Base-by-base conservation (phyloP, 2,329 filamentous ascomycete species). In the Tolypocladium guangdongense region DNA sequence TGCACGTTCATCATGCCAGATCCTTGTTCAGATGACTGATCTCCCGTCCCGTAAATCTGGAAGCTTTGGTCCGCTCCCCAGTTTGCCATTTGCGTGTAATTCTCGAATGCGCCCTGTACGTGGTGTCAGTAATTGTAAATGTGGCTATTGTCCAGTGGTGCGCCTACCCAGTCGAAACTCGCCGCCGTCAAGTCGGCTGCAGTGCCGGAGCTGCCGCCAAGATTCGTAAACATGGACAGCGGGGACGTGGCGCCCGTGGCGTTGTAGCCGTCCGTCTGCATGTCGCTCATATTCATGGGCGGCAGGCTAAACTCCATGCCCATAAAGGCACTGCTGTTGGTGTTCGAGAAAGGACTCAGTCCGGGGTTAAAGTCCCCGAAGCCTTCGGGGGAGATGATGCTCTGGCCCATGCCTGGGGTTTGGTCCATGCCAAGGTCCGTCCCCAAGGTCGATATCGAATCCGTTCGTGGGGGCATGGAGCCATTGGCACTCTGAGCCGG, bases 91-190 rank as follows among this genome's bases (percentile, higher is more conserved):
- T 83, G 80, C 0, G 79, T 74, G 56, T 77, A 82, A 51, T 74
- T 81, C 55, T 83, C 79, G 49, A 83, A 77, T 14, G 77, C 74
- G 45, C 75, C 74, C 80, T 82, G 51, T 37, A 33, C 10, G 36
- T 39, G 30, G 4, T 11, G 58, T 70, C 56, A 73, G 66, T 53
- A 53, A 7, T 7, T 5, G 30, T 27, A 7, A 2, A 24, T 20
- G 2, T 32, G 27, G 10, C 2, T 7, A 20, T 32, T 11, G 11
- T n/a, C 1, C 27, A 20, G 55, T 6, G 24, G 48, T 45, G 38
- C 12, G 62, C 78, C 65, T 72, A 82, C 80, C 80, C 80, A 83
- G 66, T 83, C 78, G 62, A 83, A 79, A 49, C 76, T 80, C 45
- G 70, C 66, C 36, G 71, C 66, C 36, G 71, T 69, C 50, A 81